Base-by-base conservation (phyloP, 768 basidiomycete genomes). In the Termitomyces sp. region DNA sequence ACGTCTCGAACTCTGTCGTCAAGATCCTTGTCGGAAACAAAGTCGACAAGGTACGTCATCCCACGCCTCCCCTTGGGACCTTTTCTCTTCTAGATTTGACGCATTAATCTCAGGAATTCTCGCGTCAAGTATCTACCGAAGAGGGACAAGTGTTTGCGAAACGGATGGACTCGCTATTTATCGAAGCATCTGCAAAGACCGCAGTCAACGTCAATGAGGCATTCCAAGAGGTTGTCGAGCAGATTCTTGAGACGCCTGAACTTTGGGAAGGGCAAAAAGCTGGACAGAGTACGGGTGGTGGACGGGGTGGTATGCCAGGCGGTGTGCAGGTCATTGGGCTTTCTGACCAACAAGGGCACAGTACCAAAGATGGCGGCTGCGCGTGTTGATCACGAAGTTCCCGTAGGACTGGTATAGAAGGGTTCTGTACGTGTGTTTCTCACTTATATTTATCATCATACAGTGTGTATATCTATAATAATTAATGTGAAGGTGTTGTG, bases 1-100 rank as follows among this genome's bases (percentile, higher is more conserved):
- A 97, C 70, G 92, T 96, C 57, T 87, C 87, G 1, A 79, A 81
- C 20, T 88, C 89, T 1, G 92, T 97, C 22, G 91, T 94, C 51
- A 94, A 95, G 83, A 94, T 98, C 68, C 84, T 99, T 22, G 95
- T 99, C 2, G 96, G 92, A 35, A 91, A 91, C 76, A 99, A 98
- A 76, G 78, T 96, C 18, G 95, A 98, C 79, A 96, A 96, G 83
- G 91, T 86, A 39, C 39, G 70, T 64, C 22, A 20, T 22, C 36
- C 18, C 24, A 16, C n/a, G 18, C 36, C 28, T 24, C 22, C 18
- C 8, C 16, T 38, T 9, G 22, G 18, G 33, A 45, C n/a, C 7
- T 38, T 51, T 20, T 55, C 52, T 8, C 52, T 36, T 63, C 16
- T n/a, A n/a, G n/a, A n/a, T n/a, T n/a, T 54, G 40, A 22, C 28